Base-by-base conservation (phyloP, 306 rosid species). In the Lathyrus oleraceus region DNA sequence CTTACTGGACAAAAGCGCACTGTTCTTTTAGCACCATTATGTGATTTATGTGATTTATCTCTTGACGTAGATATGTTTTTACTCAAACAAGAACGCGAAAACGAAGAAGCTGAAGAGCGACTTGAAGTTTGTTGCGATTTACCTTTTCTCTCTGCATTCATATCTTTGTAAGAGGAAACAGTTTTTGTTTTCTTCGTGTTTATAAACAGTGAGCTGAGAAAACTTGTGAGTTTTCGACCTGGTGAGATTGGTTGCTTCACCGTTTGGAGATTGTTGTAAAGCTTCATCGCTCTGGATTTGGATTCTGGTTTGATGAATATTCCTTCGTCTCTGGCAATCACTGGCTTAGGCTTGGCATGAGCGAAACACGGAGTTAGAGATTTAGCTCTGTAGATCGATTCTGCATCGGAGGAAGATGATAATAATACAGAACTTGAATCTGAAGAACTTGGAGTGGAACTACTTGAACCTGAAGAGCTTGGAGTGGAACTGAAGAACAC, bases 241-340 rank as follows among this genome's bases (percentile, higher is more conserved):
- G 97, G 97, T 0, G 97, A 91, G 1, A 89, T 89, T 0, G 99
- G 97, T 8, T 89, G 96, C 71, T 95, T 95, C 88, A 91, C 86
- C 68, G 89, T 91, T 87, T 89, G 89, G 2, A 95, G 76, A 65
- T 91, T 89, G 76, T 57, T 76, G 83, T 95, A 91, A 63, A 95
- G 83, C 88, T 85, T 95, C 71, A 77, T 15, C 0, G 96, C 97
- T 45, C 91, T 81, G 0, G 95, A 91, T 75, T 95, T 81, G 0
- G 95, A 91, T 75, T 95, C 87, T 2, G 95, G 83, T 61, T 87
- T 86, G 12, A 87, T 87, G 3, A 87, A 43, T 1, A 48, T 38
- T 4, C 83, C 85, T 1, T 82, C 82, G 1, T 67, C 15, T 19
- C 39, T 76, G 3, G 61, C 20, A 14, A 69, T 82, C 27, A 83